Conservation (phyloP, 192 early-diverging fungal genomes). For the Entophlyctis luteolus region DNA sequence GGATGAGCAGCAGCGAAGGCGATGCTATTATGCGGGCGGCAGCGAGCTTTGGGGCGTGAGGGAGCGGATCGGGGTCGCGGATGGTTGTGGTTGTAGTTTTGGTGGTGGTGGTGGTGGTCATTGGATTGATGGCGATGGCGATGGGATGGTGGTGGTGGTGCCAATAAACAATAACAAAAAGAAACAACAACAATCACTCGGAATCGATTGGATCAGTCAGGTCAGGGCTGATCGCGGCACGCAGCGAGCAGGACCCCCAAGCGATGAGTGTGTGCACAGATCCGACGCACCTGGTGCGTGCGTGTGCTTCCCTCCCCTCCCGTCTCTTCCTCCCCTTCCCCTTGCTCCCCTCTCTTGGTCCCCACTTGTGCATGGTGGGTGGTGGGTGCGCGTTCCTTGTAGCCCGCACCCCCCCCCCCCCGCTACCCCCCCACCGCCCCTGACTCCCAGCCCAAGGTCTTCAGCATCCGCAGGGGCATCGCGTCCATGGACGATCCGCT, state of each 20-base stretch:
- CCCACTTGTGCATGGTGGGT: neutral
- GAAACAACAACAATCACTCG: no score
- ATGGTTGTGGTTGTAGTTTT: neutral
- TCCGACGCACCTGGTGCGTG: neutral
- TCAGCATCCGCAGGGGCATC: conserved; percentile 33
- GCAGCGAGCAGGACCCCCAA: neutral
- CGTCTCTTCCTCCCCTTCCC: no score
- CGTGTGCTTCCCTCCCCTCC: no score
- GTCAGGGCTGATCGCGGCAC: no score
- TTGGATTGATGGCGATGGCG: neutral
- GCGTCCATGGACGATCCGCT: conserved; percentile 28
- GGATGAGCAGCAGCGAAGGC: conserved; percentile 4
- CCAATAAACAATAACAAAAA: neutral
- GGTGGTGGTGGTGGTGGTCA: neutral
- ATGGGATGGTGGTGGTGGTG: neutral
- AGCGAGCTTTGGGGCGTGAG: neutral
- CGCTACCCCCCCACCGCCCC: no score
- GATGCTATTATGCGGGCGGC: neutral
- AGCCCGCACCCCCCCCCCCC: no score
- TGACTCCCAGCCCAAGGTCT: no score
- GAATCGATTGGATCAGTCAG: no score
- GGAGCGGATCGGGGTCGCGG: no score
- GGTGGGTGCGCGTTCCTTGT: neutral
- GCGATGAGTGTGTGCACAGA: neutral
- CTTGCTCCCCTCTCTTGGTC: no score